A percentile compares a stretch with the other conserved stretches of the same genome.
These are phyloP conservation scores for Vigna angularis DNA, from an alignment of 306 rosid genomes.

Conservation along the genomic window DNA sequence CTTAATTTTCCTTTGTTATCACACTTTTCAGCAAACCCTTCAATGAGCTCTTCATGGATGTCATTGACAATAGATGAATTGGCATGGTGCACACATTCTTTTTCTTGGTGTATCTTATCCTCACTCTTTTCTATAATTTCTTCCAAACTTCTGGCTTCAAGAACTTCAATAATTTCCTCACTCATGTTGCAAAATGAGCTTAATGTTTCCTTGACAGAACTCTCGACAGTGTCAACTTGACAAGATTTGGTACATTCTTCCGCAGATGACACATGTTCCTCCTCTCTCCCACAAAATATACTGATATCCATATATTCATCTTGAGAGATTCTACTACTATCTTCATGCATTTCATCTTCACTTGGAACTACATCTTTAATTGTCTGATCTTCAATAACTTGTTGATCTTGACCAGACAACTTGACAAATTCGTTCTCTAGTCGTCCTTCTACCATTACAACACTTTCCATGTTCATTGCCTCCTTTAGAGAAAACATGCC, in stretches of 20 bases:
- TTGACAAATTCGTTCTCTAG: slow-evolving; percentile 41
- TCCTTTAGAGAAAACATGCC: slow-evolving; percentile 49
- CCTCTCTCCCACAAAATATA: slow-evolving; percentile 40
- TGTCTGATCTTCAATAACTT: slow-evolving; percentile 44
- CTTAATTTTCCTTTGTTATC: slow-evolving; percentile 37
- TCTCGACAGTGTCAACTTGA: slow-evolving; percentile 44
- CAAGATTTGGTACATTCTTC: slow-evolving; percentile 41
- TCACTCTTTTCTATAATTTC: slow-evolving; percentile 55
- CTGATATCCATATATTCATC: slow-evolving; percentile 47
- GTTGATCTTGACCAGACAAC: slow-evolving; percentile 46
- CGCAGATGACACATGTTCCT: slow-evolving; percentile 41
- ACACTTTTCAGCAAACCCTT: slow-evolving; percentile 45
- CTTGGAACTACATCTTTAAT: slow-evolving; percentile 21
- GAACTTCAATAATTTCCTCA: slow-evolving; percentile 42
- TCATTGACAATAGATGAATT: slow-evolving; percentile 35
- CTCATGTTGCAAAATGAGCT: slow-evolving; percentile 41
- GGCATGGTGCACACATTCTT: slow-evolving; percentile 46
- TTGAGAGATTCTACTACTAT: slow-evolving; percentile 44
- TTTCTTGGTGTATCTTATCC: slow-evolving; percentile 42
- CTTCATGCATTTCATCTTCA: slow-evolving; percentile 40
- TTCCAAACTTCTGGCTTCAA: slow-evolving; percentile 33
- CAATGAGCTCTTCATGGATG: slow-evolving; percentile 43
- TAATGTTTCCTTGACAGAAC: slow-evolving; percentile 41
- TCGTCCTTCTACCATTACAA: slow-evolving; percentile 37
- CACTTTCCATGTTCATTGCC: slow-evolving; percentile 36